Base-by-base conservation (phyloP, 108 stramenopile species). In the Nitzschia sp. region DNA sequence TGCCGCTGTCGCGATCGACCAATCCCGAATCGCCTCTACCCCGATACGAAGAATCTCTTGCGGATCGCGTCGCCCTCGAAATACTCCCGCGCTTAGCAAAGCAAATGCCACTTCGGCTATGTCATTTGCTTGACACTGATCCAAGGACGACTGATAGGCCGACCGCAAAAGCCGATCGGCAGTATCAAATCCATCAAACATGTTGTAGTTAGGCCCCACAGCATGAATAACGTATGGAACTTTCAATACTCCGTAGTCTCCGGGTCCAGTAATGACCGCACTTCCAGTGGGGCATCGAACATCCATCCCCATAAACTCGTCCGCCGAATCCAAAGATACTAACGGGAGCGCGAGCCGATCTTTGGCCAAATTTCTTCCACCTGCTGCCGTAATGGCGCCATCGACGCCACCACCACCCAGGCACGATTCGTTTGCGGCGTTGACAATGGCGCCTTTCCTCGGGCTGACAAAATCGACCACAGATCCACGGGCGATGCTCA, bases 351-450 rank as follows among this genome's bases (percentile, higher is more conserved):
- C 76, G 46, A 60, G 29, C 19, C 94, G 71, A 54, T 87, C 92
- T 13, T 74, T 23, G 18, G 45, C 36, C 42, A 95, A 77, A 3
- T 46, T 65, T 6, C 53, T 30, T 1, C 94, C 94, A 19, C 94
- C 94, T 2, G 88, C 90, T 11, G 57, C 30, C 28, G 61, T 63
- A 35, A 95, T 91, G 18, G 94, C 94, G n/a, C 91, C 91, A 73
- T 95, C 94, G 11, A 95, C 94, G 8, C 94, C 94, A 19, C 94
- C 91, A 13, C 94, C 94, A 38, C 90, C 90, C 2, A 93, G 64
- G 65, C 94, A 93, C 56, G 60, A 56, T 58, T 82, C 82, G 64
- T 93, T 93, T 49, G 94, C 94, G 33, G 94, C 91, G 65, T 94
- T 94, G 51, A 94, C 93, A 46, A 94, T 89, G 9, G 92, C 92